Evolutionary conservation across 2,329 filamentous ascomycete species (phyloP), one percentile per base, ranked within the genome.

Genomic region (Aureobasidium zeae): DNA sequence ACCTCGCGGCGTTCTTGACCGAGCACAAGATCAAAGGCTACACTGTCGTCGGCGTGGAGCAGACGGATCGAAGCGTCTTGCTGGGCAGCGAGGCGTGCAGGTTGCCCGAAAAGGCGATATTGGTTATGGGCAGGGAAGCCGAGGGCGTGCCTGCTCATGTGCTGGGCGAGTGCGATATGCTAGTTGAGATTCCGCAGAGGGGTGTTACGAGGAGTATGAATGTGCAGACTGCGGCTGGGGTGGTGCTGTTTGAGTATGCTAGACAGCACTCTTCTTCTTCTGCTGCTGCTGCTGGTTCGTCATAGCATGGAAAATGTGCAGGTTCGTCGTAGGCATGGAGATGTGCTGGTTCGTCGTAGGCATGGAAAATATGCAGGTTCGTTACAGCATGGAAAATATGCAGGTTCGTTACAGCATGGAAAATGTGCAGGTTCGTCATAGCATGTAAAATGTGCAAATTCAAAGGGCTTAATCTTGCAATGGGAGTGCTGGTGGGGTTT

Each of bases 161-260:
- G 17, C 49, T 74, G 36, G 60, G 60, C 0, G 68, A 71, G 46
- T 62, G 71, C 38, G 70, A 73, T 60, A 49, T 69, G 19, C 67
- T 72, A 48, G 68, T 74, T 4, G 71, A 74, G 55, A 71, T 74
- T 35, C 60, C 61, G 37, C 72, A 73, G 48, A 60, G 63, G 36
- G 71, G 71, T 0, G 62, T 72, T 5, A 74, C 71, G 22, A 62
- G 71, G 51, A 73, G 69, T 53, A 57, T 74, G 58, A 74, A 74
- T 55, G 71, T 74, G 48, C 71, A 74, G 58, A 73, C 70, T 17
- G 71, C 70, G 10, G 69, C 67, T 11, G 69, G 63, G 0, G 66
- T 72, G 44, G 70, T 71, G 32, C 51, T 73, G 26, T 73, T 65
- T 54, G 71, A 74, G 54, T 73, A 67, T 58, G 63, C 62, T 55